phyloP scores from a whole-genome alignment of 1,284 basidiomycete genomes.

The Puccinia coronata region DNA sequence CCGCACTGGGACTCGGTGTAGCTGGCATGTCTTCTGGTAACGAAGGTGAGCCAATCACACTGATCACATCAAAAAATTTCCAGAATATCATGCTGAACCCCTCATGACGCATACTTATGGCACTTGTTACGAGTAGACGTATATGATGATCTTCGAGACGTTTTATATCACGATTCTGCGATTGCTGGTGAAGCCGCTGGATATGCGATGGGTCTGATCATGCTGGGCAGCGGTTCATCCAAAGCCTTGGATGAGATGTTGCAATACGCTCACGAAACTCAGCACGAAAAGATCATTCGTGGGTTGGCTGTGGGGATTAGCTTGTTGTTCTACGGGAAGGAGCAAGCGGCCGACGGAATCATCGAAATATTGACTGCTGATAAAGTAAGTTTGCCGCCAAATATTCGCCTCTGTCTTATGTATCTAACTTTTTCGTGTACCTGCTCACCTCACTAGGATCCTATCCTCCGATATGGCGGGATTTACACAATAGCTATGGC shows the following conservation, averaged over 20 bases:
- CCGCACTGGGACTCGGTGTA: conserved; percentile 87
- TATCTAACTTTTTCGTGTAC: not conserved
- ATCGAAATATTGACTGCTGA: conserved; percentile 75
- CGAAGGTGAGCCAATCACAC: conserved; percentile 60
- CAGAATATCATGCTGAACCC: not conserved
- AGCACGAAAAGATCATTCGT: conserved; percentile 96
- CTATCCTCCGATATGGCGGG: conserved; percentile 90
- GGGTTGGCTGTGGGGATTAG: conserved; percentile 87
- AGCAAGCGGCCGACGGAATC: conserved; percentile 80
- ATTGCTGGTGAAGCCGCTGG: conserved; percentile 91
- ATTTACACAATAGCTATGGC: conserved; percentile 92
- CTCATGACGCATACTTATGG: not conserved
- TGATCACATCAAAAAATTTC: conserved; percentile 1
- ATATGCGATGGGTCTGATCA: conserved; percentile 92
- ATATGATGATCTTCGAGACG: conserved; percentile 84
- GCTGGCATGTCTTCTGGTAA: conserved; percentile 88
- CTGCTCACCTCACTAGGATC: conserved; percentile 67
- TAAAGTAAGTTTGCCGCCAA: conserved; percentile 66
- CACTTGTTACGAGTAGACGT: conserved; percentile 64
- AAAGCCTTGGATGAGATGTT: conserved; percentile 87
- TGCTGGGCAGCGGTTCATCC: conserved; percentile 82
- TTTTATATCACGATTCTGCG: conserved; percentile 87
- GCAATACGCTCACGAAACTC: conserved; percentile 87
- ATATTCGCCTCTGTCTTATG: not conserved
- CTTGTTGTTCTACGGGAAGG: conserved; percentile 84